Evolutionary conservation across 192 early-diverging fungal species (phyloP), one percentile per base, ranked within the genome.

Genomic region (Gryganskiella cystojenkinii): DNA sequence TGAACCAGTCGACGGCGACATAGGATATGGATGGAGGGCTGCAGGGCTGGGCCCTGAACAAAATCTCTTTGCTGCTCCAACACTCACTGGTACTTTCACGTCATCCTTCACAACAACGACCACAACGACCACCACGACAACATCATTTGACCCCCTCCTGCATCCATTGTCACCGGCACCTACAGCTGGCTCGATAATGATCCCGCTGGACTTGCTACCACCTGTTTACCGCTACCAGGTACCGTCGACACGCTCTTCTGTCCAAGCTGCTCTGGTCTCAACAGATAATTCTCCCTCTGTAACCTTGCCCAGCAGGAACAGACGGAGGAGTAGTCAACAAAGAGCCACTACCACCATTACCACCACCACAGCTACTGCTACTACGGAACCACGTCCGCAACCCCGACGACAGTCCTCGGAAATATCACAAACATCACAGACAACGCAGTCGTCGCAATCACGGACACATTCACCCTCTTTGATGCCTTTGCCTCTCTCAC

Each of bases 221-320:
- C 67, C 67, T 15, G 31, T 70, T 9, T 70, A 70, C 45, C 51
- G 58, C 9, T 70, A 70, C 22, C 67, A 70, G 43, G 13, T 56
- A 0, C 67, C 67, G 4, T 52, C 67, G 4, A 45, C 35, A 15
- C 67, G 67, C 3, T 70, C 67, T 6, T 52, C 67, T 5, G 57
- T 54, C 14, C 67, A 70, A 22, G 22, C 58, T 22, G 67, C 67
- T 1, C 22, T 70, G 49, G 46, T 70, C 19, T 37, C 57, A 24
- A 61, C 47, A 5, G 67, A 70, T 25, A 70, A 70, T 47, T 70
- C 67, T 6, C 67, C 67, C 24, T 44, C 50, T 3, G 67, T 70
- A 49, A 44, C 47, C 17, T 25, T 68, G 0, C 7, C 51, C 20
- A 8, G 2, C 47, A 20, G 42, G 42, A 50, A 22, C 20, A 27